Evolutionary conservation across 2,329 filamentous ascomycete genomes (phyloP).

Genomic region (Drechslerella stenobrocha): DNA sequence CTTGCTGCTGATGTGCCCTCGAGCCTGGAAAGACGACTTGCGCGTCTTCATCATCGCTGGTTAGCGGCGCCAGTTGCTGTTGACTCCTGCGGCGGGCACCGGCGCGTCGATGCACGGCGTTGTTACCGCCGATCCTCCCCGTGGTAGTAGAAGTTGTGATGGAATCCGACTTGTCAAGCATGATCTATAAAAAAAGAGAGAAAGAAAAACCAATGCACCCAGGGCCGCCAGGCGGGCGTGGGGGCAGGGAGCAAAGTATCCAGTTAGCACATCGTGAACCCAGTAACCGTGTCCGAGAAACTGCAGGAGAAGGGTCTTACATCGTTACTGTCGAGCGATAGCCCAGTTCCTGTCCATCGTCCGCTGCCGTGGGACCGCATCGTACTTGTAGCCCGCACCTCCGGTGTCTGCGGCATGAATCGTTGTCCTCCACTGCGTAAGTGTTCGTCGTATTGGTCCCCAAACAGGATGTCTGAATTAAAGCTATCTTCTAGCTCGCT

Average conservation of each 20-base stretch:
- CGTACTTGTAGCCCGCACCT: conserved; percentile 13
- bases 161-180: conserved; percentile 24
- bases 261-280: conserved; percentile 29
- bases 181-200: conserved; percentile 20
- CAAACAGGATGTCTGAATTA: conserved; percentile 40
- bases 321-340: conserved; percentile 33
- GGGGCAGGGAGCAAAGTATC: conserved; percentile 6
- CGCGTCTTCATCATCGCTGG: conserved; percentile 26
- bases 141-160: conserved; percentile 21
- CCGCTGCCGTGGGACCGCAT: too few relatives aligned
- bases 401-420: conserved; percentile 25
- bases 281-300: conserved; percentile 16
- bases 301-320: conserved; percentile 29
- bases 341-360: conserved; percentile 6
- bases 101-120: conserved; percentile 13
- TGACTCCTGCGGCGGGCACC: conserved; percentile 11
- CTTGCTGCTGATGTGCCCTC: conserved; percentile 15
- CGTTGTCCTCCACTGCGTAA: conserved; percentile 33
- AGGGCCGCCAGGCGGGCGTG: background rate
- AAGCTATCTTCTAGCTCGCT: conserved; percentile 45
- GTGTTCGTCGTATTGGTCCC: conserved; percentile 46
- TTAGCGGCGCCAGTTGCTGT: conserved; percentile 13
- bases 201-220: background rate
- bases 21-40: conserved; percentile 37
- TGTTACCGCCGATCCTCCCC: too few relatives aligned